Evolutionary conservation across 352 stramenopile genomes (phyloP).

Genomic region (Thalassiosira exigua): DNA sequence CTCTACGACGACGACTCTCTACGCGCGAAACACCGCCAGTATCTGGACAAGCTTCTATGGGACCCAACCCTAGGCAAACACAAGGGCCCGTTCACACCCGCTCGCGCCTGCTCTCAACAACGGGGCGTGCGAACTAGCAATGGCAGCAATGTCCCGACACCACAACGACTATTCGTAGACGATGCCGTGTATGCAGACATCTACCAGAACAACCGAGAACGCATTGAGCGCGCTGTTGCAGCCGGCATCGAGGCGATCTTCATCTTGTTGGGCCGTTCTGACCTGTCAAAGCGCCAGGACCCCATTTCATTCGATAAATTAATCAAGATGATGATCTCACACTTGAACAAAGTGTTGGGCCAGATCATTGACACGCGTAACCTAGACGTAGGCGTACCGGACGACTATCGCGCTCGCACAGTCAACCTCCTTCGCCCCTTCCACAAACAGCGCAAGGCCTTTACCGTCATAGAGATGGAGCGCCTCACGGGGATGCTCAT

Average conservation of each 20-base stretch:
- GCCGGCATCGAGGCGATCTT: constrained; percentile 49
- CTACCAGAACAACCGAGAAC: constrained; percentile 1
- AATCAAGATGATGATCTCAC: constrained; percentile 26
- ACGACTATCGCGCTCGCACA: constrained; percentile 13
- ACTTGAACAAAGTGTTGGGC: constrained; percentile 35
- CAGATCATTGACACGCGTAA: constrained; percentile 15
- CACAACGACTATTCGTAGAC: constrained; percentile 33
- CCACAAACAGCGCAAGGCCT: constrained; percentile 4
- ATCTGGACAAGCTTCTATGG: constrained; percentile 30
- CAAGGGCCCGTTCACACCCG: neutral
- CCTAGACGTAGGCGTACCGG: constrained; percentile 15
- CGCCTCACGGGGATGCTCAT: constrained; percentile 23
- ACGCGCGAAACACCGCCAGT: constrained; percentile 1
- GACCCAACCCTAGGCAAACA: constrained; percentile 11
- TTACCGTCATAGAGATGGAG: constrained; percentile 20
- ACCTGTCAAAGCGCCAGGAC: constrained; percentile 1
- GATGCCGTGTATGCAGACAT: constrained; percentile 39
- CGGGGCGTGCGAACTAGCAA: constrained; percentile 10
- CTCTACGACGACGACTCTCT: constrained; percentile 23
- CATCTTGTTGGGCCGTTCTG: constrained; percentile 26
- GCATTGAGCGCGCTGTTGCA: constrained; percentile 28
- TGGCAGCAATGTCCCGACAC: constrained; percentile 7
- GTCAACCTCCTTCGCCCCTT: constrained; percentile 3
- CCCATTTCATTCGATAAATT: constrained; percentile 46
- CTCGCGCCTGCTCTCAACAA: neutral